A percentile compares a stretch with the other conserved stretches of the same genome.
phyloP scores from a whole-genome alignment of 176 grass and related monocot genomes.

The Oryza meridionalis region DNA sequence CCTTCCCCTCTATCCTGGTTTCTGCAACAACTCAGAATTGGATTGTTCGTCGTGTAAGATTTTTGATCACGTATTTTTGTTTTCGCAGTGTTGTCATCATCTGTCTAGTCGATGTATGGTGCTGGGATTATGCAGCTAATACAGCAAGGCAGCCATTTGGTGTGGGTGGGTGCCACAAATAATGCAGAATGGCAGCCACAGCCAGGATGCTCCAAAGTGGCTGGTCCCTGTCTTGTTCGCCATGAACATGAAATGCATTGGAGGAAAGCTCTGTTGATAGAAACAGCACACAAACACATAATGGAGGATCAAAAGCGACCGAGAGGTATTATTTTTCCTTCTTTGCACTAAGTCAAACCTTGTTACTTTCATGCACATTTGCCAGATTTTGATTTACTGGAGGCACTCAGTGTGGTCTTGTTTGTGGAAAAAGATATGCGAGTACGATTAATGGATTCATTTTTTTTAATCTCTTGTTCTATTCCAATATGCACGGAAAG shows the following conservation, averaged over 20 bases:
- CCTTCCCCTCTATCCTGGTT: not conserved
- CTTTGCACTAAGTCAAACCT: not conserved
- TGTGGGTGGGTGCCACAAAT: constrained; percentile 43
- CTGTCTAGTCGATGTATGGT: not conserved
- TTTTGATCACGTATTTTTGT: not conserved
- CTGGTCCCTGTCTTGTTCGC: constrained; percentile 27
- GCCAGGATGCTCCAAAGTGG: constrained; percentile 9
- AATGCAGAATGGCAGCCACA: constrained; percentile 16
- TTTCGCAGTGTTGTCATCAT: not conserved
- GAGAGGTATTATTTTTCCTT: not conserved
- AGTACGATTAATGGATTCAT: not conserved
- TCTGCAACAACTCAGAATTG: not conserved
- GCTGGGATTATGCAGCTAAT: not conserved
- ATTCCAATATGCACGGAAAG: not conserved
- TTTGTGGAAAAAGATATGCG: not conserved
- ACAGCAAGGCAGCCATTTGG: not conserved
- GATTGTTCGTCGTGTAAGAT: not conserved
- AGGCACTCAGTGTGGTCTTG: not conserved
- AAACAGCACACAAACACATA: not conserved
- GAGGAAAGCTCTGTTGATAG: not conserved
- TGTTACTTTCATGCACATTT: constrained; percentile 24
- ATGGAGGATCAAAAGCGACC: not conserved
- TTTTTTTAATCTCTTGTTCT: not conserved
- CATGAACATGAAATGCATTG: not conserved
- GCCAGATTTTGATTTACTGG: constrained; percentile 8